Evolutionary conservation across 768 basidiomycete species (phyloP), one percentile per base, ranked within the genome.

Genomic region (Myochromella boudieri): DNA sequence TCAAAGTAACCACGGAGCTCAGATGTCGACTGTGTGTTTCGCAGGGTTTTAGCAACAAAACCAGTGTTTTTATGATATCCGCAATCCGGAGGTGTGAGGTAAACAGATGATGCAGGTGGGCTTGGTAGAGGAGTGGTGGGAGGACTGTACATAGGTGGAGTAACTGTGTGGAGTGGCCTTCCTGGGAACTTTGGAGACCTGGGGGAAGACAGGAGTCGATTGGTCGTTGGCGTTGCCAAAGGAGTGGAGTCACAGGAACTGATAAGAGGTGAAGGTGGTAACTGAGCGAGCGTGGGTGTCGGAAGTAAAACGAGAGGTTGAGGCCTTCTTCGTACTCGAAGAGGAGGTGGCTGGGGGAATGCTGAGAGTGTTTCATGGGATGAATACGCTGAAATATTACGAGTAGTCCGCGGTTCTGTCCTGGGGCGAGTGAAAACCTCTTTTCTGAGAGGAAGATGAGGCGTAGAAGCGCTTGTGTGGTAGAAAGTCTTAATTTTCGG

Each of bases 231-330:
- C 26, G 73, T 76, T 41, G 66, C 59, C 10, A 72, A 52, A 2
- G 74, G 72, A 15, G 74, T 77, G 33, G 72, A 71, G 49, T 74
- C 70, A 29, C 54, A 52, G 20, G 71, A 71, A 45, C 65, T 67
- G 15, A 48, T 38, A 11, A 55, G 47, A 0, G 68, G 66, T 14
- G 69, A 65, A 38, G 68, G 63, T 8, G 70, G 63, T 18, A 68
- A 58, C 20, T 63, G 55, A 18, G 59, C 59, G 37, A 63, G 55
- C 27, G 57, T 52, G 26, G 66, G 51, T 10, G 56, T 59, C 26
- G 63, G 63, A 24, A 54, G 57, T 38, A 77, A 57, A 15, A 70
- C 60, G 42, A 77, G 66, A 20, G 74, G 70, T 44, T 68, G 65
- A 26, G 72, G 69, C 24, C 68, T 49, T 52, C 66, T 69, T 38